Evolutionary conservation across 805 yeast genomes (phyloP), one percentile per base, ranked within the genome.

Genomic region (Candida xiaguanensis): DNA sequence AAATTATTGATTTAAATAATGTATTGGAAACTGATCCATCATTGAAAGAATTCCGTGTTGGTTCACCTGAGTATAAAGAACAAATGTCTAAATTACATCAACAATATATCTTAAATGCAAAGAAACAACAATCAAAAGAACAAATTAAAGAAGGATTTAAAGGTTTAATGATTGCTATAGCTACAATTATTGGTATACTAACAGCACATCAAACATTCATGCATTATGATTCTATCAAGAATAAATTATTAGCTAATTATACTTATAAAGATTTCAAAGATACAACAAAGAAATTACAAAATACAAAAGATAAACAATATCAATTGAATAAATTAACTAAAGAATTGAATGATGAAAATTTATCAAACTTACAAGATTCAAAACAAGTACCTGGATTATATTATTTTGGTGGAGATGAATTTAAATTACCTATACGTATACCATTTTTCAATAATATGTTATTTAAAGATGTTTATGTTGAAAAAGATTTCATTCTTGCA

Each of bases 371-470:
- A 18, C 40, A 52, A 36, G 46, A 50, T 24, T 63, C 69, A 5
- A 39, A 38, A 4, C 45, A 50, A 11, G 47, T 44, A 6, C 39
- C 64, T 4, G 74, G 74, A 1, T 49, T 68, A 17, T 68, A 68
- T 46, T 41, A 66, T 5, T 59, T 56, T 48, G 73, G 73, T 45
- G 42, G 49, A 0, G 40, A 49, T 40, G 35, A 65, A 50, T 44
- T 65, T 68, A 46, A 56, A 38, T 56, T 74, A 5, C 95, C 95
- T 3, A 56, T 71, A 20, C 69, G 95, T 51, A 59, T 84, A 5
- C 63, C 70, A 1, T 73, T 70, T 47, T 88, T 91, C 50, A 87
- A 88, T 52, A 74, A 74, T 28, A 71, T 72, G 61, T 50, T 66
- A 12, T 58, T 87, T 22, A 67, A 72, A 34, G 82, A 78, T 51